A percentile compares a stretch with the other conserved stretches of the same genome.
Evolutionary conservation across 176 grass and related monocot genomes (phyloP).

Genomic region (Aegilops sharonensis): DNA sequence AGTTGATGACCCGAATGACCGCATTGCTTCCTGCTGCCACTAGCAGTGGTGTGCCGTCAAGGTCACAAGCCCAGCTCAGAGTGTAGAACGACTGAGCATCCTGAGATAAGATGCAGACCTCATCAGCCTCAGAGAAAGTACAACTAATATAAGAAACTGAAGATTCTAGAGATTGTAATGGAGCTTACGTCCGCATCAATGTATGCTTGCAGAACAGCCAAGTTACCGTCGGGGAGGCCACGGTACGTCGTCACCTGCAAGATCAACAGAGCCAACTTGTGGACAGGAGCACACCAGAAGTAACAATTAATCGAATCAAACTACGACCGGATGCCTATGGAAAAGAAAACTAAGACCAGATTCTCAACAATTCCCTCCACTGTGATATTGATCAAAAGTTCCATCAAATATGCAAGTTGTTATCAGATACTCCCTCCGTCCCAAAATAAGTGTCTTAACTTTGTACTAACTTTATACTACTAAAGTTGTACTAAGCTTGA

Average conservation of each 20-base stretch:
- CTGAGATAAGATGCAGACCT: conserved; percentile 34
- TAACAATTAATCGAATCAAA: background rate
- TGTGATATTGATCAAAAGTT: background rate
- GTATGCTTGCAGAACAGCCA: conserved; percentile 78
- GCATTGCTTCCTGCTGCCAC: conserved; percentile 73
- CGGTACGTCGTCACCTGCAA: conserved; percentile 79
- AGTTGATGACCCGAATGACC: conserved; percentile 81
- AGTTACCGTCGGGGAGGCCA: conserved; percentile 66
- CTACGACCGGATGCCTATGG: background rate
- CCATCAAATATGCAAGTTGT: background rate
- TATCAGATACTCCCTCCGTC: background rate
- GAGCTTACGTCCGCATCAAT: conserved; percentile 76
- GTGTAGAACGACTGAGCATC: conserved; percentile 91
- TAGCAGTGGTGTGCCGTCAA: conserved; percentile 65
- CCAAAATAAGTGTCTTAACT: too few species aligned
- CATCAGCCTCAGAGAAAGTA: conserved; percentile 29
- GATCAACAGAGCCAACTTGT: background rate
- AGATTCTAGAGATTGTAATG: background rate
- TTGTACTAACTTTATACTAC: too few species aligned
- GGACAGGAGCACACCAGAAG: background rate
- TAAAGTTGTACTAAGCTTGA: too few species aligned
- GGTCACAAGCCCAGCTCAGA: conserved; percentile 79
- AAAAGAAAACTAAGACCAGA: background rate
- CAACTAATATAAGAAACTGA: background rate
- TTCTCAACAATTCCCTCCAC: background rate